Conservation (phyloP, 2,329 filamentous ascomycete species). For the Neoscytalidium dimidiatum region DNA sequence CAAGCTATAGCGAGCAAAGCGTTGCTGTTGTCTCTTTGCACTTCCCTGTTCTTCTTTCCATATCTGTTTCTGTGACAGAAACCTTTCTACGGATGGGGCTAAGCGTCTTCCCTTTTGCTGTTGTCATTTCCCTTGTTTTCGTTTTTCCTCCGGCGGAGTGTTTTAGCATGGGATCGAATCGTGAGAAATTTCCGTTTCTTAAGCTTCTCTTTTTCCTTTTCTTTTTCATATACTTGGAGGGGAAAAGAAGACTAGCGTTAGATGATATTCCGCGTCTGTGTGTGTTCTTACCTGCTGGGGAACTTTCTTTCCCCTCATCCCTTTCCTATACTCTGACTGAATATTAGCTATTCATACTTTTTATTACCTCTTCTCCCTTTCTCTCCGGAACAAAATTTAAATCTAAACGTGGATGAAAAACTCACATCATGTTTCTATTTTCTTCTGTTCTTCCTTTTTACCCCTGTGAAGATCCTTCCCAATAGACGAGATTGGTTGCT, state of each 20-base stretch:
- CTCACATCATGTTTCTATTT: too few species aligned
- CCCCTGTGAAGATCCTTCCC: too few species aligned
- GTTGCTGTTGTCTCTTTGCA: background rate
- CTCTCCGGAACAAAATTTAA: background rate
- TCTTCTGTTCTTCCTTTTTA: background rate
- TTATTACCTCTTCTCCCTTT: background rate
- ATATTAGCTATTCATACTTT: background rate
- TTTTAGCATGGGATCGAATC: background rate
- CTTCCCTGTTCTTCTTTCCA: background rate
- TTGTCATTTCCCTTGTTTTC: background rate
- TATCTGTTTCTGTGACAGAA: background rate
- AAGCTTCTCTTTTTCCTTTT: background rate
- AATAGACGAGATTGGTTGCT: background rate
- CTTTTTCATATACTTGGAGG: background rate
- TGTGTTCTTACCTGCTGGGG: background rate
- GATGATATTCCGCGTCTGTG: constrained; percentile 1
- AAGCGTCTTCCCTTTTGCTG: background rate
- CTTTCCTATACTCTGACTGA: background rate
- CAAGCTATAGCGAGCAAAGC: constrained; percentile 4
- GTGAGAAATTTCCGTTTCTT: background rate
- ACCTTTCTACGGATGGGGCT: background rate
- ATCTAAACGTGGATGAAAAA: background rate
- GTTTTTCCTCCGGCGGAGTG: background rate
- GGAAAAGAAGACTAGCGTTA: background rate
- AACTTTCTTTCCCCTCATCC: background rate